Base-by-base conservation (phyloP, 345 rosid species). In the Hypericum perforatum region DNA sequence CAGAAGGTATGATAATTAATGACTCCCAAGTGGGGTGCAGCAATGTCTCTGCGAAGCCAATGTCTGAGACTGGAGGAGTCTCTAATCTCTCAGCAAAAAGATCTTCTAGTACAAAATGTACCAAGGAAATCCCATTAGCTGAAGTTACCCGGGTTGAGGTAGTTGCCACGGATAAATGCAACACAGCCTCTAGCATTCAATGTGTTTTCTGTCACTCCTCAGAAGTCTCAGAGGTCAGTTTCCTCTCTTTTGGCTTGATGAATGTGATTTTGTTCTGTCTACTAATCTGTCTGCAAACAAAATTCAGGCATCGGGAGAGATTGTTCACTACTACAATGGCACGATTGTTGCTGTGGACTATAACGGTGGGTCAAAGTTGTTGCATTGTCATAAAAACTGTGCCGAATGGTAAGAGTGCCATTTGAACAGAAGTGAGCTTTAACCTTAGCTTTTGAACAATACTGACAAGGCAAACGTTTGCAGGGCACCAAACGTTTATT, bases 401-500 rank as follows among this genome's bases (percentile, higher is more conserved):
- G 73, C 79, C 11, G 95, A 88, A 75, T 88, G 98, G 98, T 88
- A 79, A 81, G 75, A 16, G 39, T 39, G 51, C 15, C 14, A 15
- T 45, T 10, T 9, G 4, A 45, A n/a, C 49, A 15, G 15, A 45
- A 8, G 15, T 45, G 14, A 45, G 15, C 49, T n/a, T 1, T 45
- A n/a, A n/a, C n/a, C n/a, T n/a, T n/a, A n/a, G n/a, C n/a, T n/a
- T n/a, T n/a, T n/a, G n/a, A n/a, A n/a, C n/a, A n/a, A n/a, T n/a
- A n/a, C n/a, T n/a, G n/a, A n/a, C n/a, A 22, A 1, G 32, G 32
- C 2, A 22, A 1, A 1, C 4, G 32, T 29, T 5, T 57, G 67
- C 80, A 88, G 95, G 95, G 89, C 98, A 11, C 98, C 96, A 41
- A 92, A 85, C 58, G 90, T 92, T 8, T 92, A 78, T 55, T 88